A percentile compares a stretch with the other conserved stretches of the same genome.
phyloP scores from a whole-genome alignment of 305 asterid species.

The Striga hermonthica region DNA sequence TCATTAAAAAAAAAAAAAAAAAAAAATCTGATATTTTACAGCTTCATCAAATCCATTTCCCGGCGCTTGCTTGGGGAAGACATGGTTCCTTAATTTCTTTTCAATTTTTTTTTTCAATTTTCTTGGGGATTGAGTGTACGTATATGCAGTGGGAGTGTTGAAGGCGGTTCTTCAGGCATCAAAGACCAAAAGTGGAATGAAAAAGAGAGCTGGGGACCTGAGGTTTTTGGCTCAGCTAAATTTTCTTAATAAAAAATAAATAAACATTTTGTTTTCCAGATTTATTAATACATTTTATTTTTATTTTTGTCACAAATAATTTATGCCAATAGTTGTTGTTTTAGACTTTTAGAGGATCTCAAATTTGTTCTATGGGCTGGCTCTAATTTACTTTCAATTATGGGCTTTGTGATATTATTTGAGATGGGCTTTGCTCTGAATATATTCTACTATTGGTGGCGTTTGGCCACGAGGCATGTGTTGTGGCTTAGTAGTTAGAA shows the following conservation, averaged over 20 bases:
- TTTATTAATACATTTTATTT: too few species aligned
- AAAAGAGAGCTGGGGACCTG: constrained; percentile 25
- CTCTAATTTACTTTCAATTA: too few species aligned
- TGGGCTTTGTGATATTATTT: too few species aligned
- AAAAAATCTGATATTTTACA: constrained; percentile 38
- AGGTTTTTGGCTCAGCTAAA: constrained; percentile 25
- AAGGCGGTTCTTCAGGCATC: constrained; percentile 46
- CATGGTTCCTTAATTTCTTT: constrained; percentile 43
- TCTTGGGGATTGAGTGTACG: constrained; percentile 11
- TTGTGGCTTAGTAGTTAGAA: too few species aligned
- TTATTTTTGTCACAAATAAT: too few species aligned
- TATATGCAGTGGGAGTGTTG: constrained; percentile 19
- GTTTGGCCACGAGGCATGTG: too few species aligned
- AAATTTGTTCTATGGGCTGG: too few species aligned
- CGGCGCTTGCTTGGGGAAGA: constrained; percentile 95
- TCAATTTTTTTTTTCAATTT: background rate
- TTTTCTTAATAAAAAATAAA: background rate
- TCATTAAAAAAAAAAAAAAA: constrained; percentile 19
- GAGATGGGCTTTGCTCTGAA: too few species aligned
- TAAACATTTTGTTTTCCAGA: background rate
- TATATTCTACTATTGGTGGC: too few species aligned
- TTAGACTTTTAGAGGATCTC: background rate
- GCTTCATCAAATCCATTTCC: constrained; percentile 96
- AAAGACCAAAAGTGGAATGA: constrained; percentile 30
- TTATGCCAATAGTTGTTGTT: background rate